A percentile compares a stretch with the other conserved stretches of the same genome.
Conservation (phyloP, 768 basidiomycete species). For the Lentinula boryana region DNA sequence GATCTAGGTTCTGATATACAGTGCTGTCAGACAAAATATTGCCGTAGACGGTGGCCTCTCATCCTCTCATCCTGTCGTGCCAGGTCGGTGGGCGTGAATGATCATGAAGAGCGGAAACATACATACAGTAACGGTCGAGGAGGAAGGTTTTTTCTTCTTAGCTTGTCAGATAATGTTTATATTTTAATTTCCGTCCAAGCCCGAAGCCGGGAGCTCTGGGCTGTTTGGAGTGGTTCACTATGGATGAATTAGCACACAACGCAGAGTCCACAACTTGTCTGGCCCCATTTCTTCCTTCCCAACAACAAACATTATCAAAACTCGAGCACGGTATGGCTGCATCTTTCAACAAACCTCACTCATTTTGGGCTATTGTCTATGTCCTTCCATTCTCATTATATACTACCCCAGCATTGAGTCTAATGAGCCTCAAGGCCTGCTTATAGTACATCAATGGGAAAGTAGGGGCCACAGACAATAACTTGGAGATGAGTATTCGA, state of each 20-base stretch:
- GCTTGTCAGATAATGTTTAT: no score
- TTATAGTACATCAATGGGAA: constrained; percentile 27
- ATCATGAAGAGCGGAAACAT: not conserved
- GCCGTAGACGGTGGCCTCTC: constrained; percentile 86
- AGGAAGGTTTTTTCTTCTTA: not conserved
- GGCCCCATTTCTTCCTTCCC: no score
- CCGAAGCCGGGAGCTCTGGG: no score
- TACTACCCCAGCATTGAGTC: constrained; percentile 21
- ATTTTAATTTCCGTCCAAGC: no score
- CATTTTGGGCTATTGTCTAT: constrained; percentile 24
- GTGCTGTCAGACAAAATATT: constrained; percentile 49
- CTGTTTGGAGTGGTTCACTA: no score
- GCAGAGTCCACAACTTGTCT: no score
- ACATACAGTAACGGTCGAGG: not conserved
- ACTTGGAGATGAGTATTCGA: not conserved
- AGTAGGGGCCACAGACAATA: constrained; percentile 29
- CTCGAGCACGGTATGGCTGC: not conserved
- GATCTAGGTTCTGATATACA: not conserved
- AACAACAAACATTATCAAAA: no score
- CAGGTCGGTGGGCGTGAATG: constrained; percentile 63
- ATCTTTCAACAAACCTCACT: not conserved
- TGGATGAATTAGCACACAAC: no score
- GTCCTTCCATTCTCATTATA: constrained; percentile 57
- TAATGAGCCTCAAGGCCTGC: constrained; percentile 17
- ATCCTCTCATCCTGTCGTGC: constrained; percentile 71